These are phyloP conservation scores for Geotrichum candidum DNA, from an alignment of 1,139 yeast genomes.

Conservation along the genomic window DNA sequence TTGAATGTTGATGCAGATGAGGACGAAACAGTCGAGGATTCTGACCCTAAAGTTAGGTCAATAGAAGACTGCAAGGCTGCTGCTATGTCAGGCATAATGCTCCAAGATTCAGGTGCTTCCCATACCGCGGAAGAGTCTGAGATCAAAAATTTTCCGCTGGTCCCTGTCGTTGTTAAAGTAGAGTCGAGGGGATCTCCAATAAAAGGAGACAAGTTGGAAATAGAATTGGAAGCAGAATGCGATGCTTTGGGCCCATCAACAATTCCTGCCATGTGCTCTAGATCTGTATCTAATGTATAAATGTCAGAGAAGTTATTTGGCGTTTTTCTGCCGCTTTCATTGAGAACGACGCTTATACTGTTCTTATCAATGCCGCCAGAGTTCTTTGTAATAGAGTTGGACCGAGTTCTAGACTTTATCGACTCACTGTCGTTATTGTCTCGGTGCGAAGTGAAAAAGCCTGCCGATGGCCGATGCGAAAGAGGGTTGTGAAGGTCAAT, in stretches of 20 bases:
- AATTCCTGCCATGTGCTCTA: constrained; percentile 18
- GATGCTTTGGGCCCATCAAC: constrained; percentile 11
- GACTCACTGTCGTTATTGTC: constrained; percentile 1
- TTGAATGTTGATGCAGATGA: constrained; percentile 17
- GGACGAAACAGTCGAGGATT: constrained; percentile 16
- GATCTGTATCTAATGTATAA: constrained; percentile 14
- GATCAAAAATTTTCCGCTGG: constrained; percentile 15
- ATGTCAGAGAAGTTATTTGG: neutral
- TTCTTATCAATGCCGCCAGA: neutral
- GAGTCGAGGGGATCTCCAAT: constrained; percentile 17
- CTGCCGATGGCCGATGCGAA: constrained; percentile 13
- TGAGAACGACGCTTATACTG: neutral
- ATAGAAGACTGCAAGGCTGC: constrained; percentile 7
- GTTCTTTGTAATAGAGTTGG: neutral
- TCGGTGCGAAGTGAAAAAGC: constrained; percentile 9
- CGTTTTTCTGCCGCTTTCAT: neutral
- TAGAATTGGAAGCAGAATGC: constrained; percentile 8
- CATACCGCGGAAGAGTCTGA: constrained; percentile 12
- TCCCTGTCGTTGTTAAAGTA: constrained; percentile 14
- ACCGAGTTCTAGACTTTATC: neutral
- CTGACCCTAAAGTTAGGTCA: constrained; percentile 8
- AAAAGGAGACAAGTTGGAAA: neutral
- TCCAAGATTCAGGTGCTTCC: constrained; percentile 19
- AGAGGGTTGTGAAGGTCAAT: constrained; percentile 6
- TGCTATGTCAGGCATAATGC: constrained; percentile 15